Base-by-base conservation (phyloP, 2,329 filamentous ascomycete species). In the Trichoderma sp. region DNA sequence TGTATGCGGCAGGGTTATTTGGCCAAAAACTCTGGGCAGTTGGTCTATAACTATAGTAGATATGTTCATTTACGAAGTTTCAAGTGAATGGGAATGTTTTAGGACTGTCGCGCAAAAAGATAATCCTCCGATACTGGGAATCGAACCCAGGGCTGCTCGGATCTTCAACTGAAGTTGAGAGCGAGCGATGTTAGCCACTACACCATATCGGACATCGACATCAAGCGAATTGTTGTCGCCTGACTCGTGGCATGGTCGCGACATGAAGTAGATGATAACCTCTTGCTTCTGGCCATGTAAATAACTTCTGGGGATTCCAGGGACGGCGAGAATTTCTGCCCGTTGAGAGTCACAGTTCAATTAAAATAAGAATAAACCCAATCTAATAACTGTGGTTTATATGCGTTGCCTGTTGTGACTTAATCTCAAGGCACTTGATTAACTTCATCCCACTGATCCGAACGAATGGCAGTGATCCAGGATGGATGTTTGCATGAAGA, bases 111-210 rank as follows among this genome's bases (percentile, higher is more conserved):
- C n/a, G 41, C 41, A 45, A 45, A 45, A 45, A 45, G 41, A 45
- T 45, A 45, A 45, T n/a, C n/a, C 41, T 45, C 41, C 41, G 41
- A 45, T 45, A 45, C 41, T 45, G 41, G 41, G 41, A 45, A 45
- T 45, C 41, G 41, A 45, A 45, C 41, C 41, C 41, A 45, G 41
- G 41, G 41, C 41, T 45, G 41, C 41, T 45, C 41, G 41, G 41
- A 45, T n/a, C 41, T 45, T 45, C 41, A 45, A 45, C 41, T 45
- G 16, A n/a, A 45, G 64, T 75, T 82, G 81, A 83, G 81, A 82
- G 81, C 80, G 81, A 82, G 80, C 81, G 81, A 82, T 82, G 81
- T 82, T 82, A 82, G 81, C 81, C 81, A 82, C 81, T 82, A 82
- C 81, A 82, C 81, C 81, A 82, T 82, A 82, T 79, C 81, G 81